These are phyloP conservation scores for Nicotiana benthamiana DNA, from an alignment of 257 asterid species.

Conservation along the genomic window DNA sequence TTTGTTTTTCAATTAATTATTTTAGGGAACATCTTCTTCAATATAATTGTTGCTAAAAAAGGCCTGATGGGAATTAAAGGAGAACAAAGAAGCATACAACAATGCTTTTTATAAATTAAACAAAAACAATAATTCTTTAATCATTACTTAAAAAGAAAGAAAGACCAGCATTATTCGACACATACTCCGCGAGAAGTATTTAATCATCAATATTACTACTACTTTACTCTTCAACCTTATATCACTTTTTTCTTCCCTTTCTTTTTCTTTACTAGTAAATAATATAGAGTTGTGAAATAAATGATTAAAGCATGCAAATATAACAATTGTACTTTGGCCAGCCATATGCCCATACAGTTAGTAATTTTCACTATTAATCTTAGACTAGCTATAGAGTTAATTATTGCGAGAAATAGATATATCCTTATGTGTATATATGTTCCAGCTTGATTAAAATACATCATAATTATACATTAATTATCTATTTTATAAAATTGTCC, in stretches of 20 bases:
- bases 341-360: neutral
- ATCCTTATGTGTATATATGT: neutral
- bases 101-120: too few relatives aligned
- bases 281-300: neutral
- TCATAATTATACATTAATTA: neutral
- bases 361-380: neutral
- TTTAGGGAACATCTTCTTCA: too few relatives aligned
- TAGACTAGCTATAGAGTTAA: neutral
- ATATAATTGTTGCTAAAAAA: too few relatives aligned
- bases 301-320: slow-evolving; percentile 10
- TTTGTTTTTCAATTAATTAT: too few relatives aligned
- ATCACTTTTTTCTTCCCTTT: neutral
- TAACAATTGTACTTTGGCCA: neutral
- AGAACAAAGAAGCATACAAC: too few relatives aligned
- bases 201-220: slow-evolving; percentile 2
- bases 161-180: neutral
- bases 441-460: too few relatives aligned
- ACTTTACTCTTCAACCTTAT: slow-evolving; percentile 14
- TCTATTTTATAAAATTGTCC: neutral
- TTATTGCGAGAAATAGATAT: neutral
- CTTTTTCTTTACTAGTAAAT: slow-evolving; percentile 6
- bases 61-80: too few relatives aligned
- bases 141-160: slow-evolving; percentile 13
- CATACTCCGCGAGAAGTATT: neutral
- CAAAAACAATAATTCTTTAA: too few relatives aligned